These are phyloP conservation scores for Fomitopsis palustris DNA, from an alignment of 1,284 basidiomycete genomes.

Conservation along the genomic window DNA sequence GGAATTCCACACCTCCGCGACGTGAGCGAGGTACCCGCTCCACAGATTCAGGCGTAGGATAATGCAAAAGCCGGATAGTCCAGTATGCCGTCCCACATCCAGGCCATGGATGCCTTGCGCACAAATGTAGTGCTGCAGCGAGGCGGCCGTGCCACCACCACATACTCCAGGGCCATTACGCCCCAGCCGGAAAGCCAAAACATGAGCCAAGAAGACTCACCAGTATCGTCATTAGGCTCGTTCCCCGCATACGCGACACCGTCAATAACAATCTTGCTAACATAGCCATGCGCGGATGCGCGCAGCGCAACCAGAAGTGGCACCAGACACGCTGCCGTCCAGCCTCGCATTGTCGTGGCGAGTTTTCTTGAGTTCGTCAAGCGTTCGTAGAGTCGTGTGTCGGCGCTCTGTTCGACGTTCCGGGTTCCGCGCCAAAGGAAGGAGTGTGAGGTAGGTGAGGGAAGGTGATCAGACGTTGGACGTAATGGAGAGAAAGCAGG, in stretches of 20 bases:
- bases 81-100: too few species aligned
- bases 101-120: too few species aligned
- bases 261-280: constrained; percentile 50
- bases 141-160: not conserved
- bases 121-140: too few species aligned
- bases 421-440: not conserved
- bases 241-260: constrained; percentile 54
- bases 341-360: not conserved
- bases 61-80: too few species aligned
- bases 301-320: not conserved
- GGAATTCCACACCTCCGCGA: too few species aligned
- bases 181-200: not conserved
- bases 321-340: not conserved
- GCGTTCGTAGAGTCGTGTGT: not conserved
- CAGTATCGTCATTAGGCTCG: constrained; percentile 3
- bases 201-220: not conserved
- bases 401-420: not conserved
- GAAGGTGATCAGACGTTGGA: not conserved
- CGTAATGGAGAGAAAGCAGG: not conserved
- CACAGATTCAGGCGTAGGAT: too few species aligned
- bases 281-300: constrained; percentile 58
- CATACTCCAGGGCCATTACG: too few species aligned
- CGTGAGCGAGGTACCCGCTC: too few species aligned
- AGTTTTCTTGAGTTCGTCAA: not conserved
- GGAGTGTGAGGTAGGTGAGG: not conserved